Percentiles rank a stretch among this genome's conserved stretches.
These are phyloP conservation scores for Astrothelium subdiscretum DNA, from an alignment of 495 filamentous ascomycete species.

Conservation along the genomic window DNA sequence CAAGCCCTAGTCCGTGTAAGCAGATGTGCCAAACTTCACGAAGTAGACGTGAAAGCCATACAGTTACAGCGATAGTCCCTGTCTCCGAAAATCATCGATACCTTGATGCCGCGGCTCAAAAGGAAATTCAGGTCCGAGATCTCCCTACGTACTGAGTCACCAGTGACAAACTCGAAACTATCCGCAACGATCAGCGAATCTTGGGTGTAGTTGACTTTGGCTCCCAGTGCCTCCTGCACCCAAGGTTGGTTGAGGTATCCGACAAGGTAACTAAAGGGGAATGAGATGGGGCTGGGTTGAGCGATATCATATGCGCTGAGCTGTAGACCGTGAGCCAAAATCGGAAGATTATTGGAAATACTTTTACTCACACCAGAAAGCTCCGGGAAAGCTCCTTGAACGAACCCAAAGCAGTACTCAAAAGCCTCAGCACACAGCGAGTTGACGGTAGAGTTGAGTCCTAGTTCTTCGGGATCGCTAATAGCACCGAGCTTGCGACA, in stretches of 20 bases:
- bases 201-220: constrained; percentile 20
- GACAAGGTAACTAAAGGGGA: constrained; percentile 11
- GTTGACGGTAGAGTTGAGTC: constrained; percentile 37
- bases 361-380: background rate
- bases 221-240: constrained; percentile 21
- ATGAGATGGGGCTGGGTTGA: constrained; percentile 13
- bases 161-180: constrained; percentile 11
- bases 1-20: constrained; percentile 11
- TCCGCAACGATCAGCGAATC: constrained; percentile 3
- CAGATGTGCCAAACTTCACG: background rate
- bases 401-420: constrained; percentile 33
- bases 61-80: constrained; percentile 38
- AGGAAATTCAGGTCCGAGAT: constrained; percentile 41
- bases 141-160: constrained; percentile 39
- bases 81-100: constrained; percentile 32
- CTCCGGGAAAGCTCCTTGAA: constrained; percentile 35
- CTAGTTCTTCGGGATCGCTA: constrained; percentile 36
- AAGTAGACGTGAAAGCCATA: background rate
- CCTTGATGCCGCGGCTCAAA: constrained; percentile 36
- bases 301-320: constrained; percentile 20
- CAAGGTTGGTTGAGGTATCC: constrained; percentile 22
- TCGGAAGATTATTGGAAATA: constrained; percentile 5
- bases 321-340: constrained; percentile 31
- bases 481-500: constrained; percentile 35
- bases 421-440: constrained; percentile 35